phyloP scores from a whole-genome alignment of 352 stramenopile genomes.

The Globisporangium echinulatum region DNA sequence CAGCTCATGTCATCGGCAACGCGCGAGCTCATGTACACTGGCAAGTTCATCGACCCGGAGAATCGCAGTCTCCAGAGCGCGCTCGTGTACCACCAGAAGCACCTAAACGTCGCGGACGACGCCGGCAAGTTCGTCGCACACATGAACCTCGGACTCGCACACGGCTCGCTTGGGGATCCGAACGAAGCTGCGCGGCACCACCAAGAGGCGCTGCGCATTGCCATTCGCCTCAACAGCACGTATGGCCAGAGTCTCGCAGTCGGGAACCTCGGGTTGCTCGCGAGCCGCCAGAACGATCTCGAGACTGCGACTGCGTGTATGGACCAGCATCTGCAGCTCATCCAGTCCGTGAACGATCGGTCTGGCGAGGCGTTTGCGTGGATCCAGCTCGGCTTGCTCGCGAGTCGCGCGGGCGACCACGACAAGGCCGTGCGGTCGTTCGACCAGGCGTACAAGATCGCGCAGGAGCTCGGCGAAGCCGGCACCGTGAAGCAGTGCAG shows the following conservation, averaged over 20 bases:
- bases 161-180: conserved; percentile 52
- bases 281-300: conserved; percentile 75
- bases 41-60: conserved; percentile 50
- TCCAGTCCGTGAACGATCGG: conserved; percentile 77
- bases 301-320: conserved; percentile 78
- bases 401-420: conserved; percentile 42
- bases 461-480: conserved; percentile 54
- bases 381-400: conserved; percentile 81
- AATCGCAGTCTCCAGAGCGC: conserved; percentile 46
- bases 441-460: conserved; percentile 73
- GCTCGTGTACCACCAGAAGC: conserved; percentile 64
- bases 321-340: conserved; percentile 87
- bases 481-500: conserved; percentile 73
- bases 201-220: conserved; percentile 81
- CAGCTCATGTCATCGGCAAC: conserved; percentile 58
- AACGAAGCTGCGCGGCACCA: conserved; percentile 76
- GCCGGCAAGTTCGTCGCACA: conserved; percentile 85
- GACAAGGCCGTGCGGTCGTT: conserved; percentile 69
- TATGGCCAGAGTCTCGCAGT: conserved; percentile 85
- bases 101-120: conserved; percentile 73
- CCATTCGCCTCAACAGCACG: conserved; percentile 78
- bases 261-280: conserved; percentile 82
- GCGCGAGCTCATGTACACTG: conserved; percentile 69
- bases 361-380: conserved; percentile 77
- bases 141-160: conserved; percentile 81